Evolutionary conservation across 75 land plant species (phyloP).

Genomic region (Picea sitchensis): DNA sequence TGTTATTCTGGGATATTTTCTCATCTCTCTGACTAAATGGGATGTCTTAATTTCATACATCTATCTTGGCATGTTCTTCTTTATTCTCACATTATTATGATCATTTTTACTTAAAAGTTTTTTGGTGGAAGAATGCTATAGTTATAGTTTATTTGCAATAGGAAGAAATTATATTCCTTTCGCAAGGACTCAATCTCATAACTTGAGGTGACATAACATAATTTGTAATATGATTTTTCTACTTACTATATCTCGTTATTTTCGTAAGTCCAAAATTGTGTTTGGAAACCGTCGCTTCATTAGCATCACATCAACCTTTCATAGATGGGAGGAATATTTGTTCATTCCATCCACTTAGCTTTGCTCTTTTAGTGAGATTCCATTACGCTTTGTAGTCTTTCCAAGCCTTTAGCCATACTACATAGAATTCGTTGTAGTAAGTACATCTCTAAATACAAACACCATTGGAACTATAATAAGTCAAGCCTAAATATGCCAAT

Average conservation of each 20-base stretch:
- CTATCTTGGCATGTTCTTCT: constrained; percentile 70
- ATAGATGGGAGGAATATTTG: background rate
- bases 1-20: constrained; percentile 66
- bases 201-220: background rate
- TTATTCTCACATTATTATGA: constrained; percentile 56
- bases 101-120: constrained; percentile 20
- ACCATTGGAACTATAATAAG: background rate
- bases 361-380: constrained; percentile 3
- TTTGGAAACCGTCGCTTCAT: background rate
- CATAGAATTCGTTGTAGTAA: background rate
- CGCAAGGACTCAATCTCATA: background rate
- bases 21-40: constrained; percentile 52
- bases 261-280: background rate
- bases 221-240: background rate
- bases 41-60: constrained; percentile 49
- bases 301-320: background rate
- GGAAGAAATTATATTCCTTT: background rate
- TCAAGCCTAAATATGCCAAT: background rate
- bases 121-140: background rate
- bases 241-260: background rate
- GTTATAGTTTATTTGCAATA: background rate
- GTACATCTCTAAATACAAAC: background rate
- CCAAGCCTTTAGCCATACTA: background rate
- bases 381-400: background rate
- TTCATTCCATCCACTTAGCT: background rate